These are phyloP conservation scores for Metahyphopichia silvanorum DNA, from an alignment of 805 yeast genomes.

Conservation along the genomic window DNA sequence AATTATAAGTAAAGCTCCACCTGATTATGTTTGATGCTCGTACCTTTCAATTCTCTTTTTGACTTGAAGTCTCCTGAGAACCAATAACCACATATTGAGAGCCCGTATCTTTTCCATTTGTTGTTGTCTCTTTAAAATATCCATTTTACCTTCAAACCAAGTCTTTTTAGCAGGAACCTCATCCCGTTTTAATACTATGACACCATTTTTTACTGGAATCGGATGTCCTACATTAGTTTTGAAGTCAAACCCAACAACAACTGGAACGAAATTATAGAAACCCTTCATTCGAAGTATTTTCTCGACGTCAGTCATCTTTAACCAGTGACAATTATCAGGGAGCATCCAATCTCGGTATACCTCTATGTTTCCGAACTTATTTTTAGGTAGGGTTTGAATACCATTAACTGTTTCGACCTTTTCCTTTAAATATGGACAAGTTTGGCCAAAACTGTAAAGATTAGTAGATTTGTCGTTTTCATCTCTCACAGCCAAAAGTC, in stretches of 20 bases:
- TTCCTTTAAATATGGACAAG: constrained; percentile 19
- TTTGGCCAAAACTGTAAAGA: constrained; percentile 26
- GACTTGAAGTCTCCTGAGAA: constrained; percentile 14
- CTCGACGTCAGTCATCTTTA: constrained; percentile 19
- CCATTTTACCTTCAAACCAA: constrained; percentile 22
- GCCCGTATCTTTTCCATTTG: constrained; percentile 1
- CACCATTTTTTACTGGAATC: constrained; percentile 25
- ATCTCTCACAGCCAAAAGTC: constrained; percentile 12
- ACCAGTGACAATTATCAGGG: constrained; percentile 28
- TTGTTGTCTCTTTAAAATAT: constrained; percentile 1
- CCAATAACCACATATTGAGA: constrained; percentile 10
- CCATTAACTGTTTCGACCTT: constrained; percentile 6
- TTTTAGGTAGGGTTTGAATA: constrained; percentile 17
- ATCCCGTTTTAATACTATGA: constrained; percentile 17
- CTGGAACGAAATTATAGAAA: constrained; percentile 22
- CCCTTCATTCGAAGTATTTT: constrained; percentile 11
- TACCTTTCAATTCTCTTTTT: constrained; percentile 11
- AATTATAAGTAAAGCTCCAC: constrained; percentile 27
- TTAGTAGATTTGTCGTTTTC: constrained; percentile 14
- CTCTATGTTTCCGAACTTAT: constrained; percentile 30
- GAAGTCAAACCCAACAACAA: constrained; percentile 28
- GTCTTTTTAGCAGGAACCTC: constrained; percentile 14
- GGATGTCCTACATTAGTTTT: constrained; percentile 18
- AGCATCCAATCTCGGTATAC: constrained; percentile 24
- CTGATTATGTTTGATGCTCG: constrained; percentile 23